These are phyloP conservation scores for Pichia rugopelliculosa DNA, from an alignment of 805 yeast genomes.

Conservation along the genomic window DNA sequence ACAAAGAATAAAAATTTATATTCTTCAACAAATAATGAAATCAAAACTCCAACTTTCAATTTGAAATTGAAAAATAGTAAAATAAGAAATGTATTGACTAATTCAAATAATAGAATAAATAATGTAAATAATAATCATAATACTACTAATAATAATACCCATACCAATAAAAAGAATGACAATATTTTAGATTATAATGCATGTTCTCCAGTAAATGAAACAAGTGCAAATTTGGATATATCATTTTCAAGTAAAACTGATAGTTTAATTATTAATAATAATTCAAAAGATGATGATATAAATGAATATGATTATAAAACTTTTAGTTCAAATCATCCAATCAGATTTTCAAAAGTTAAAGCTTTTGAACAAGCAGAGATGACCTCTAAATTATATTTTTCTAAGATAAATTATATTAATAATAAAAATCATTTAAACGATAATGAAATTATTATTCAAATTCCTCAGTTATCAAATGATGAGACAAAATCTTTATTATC, in stretches of 20 bases:
- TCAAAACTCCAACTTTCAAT: neutral
- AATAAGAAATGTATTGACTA: neutral
- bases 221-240: constrained; percentile 4
- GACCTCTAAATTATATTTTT: constrained; percentile 23
- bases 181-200: neutral
- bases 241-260: constrained; percentile 16
- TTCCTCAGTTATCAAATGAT: constrained; percentile 18
- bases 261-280: constrained; percentile 20
- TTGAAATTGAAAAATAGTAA: neutral
- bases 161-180: neutral
- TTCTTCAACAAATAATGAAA: neutral
- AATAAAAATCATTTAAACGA: neutral
- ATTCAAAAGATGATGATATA: constrained; percentile 20
- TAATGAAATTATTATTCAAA: constrained; percentile 14
- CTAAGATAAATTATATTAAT: neutral
- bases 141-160: neutral
- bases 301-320: constrained; percentile 30
- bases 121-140: neutral
- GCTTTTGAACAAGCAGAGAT: constrained; percentile 33
- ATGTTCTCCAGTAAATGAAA: constrained; percentile 3
- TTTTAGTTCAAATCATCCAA: constrained; percentile 28
- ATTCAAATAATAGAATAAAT: neutral
- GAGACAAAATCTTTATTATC: constrained; percentile 15
- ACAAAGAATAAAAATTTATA: neutral
- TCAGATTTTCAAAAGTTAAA: constrained; percentile 28